These are phyloP conservation scores for Xylariomycetidae sp. DNA, from an alignment of 2,329 filamentous ascomycete genomes.

Conservation along the genomic window DNA sequence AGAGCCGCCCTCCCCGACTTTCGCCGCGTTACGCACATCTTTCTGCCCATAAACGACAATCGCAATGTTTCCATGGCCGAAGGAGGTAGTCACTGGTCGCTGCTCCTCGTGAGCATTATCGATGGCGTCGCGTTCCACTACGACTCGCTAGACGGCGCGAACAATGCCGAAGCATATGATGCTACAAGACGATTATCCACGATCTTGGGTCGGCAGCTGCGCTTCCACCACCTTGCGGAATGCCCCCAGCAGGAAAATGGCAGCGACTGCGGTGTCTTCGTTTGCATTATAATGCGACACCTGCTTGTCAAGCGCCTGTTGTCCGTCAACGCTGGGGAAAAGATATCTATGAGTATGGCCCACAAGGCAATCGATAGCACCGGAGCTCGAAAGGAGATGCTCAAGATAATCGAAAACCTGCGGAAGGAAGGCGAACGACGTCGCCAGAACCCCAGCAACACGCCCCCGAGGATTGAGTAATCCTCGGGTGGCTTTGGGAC, in stretches of 20 bases:
- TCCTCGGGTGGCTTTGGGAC: too few relatives aligned
- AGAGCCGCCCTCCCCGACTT: conserved; percentile 76
- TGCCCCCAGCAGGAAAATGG: conserved; percentile 88
- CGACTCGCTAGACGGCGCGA: conserved; percentile 74
- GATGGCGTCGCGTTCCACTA: conserved; percentile 96
- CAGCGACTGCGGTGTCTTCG: conserved; percentile 91
- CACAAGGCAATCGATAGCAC: conserved; percentile 77
- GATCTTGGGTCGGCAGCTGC: conserved; percentile 60
- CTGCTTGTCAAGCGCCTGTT: conserved; percentile 81
- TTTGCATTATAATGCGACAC: conserved; percentile 92
- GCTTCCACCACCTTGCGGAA: conserved; percentile 78
- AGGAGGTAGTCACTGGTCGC: conserved; percentile 89
- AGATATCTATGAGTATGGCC: conserved; percentile 90
- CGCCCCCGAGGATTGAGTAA: conserved; percentile 40
- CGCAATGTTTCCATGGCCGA: conserved; percentile 71
- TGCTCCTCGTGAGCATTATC: conserved; percentile 81
- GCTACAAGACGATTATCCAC: conserved; percentile 63
- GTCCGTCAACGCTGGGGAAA: conserved; percentile 70
- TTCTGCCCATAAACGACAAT: conserved; percentile 91
- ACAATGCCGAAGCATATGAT: conserved; percentile 65
- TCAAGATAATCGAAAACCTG: conserved; percentile 79
- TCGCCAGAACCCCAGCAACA: conserved; percentile 36
- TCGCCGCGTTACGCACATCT: conserved; percentile 76
- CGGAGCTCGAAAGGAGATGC: conserved; percentile 82
- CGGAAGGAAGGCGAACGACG: conserved; percentile 82